Evolutionary conservation across 768 basidiomycete genomes (phyloP).

Genomic region (Chlorophyllum brunneum): DNA sequence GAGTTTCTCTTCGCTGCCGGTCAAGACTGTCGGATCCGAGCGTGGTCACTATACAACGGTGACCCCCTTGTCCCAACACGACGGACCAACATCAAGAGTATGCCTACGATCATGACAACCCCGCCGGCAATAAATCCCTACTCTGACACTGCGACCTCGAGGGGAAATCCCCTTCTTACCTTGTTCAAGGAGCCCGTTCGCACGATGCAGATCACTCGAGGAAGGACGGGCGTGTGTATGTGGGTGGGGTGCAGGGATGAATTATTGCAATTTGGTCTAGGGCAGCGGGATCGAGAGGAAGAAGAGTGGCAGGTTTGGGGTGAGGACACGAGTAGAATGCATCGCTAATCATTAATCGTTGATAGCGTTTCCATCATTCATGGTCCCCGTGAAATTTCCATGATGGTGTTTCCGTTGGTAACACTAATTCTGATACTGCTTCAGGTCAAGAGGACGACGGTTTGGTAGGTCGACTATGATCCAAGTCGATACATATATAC

Average conservation of each 20-base stretch:
- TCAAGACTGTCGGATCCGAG: constrained; percentile 57
- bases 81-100: constrained; percentile 6
- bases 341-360: too few species aligned
- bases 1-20: constrained; percentile 68
- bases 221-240: constrained; percentile 36
- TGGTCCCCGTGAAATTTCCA: too few species aligned
- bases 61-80: constrained; percentile 29
- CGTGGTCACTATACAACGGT: constrained; percentile 66
- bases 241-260: constrained; percentile 48
- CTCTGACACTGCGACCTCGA: not conserved
- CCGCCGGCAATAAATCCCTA: not conserved
- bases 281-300: constrained; percentile 24
- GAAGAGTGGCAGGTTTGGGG: not conserved
- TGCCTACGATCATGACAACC: not conserved
- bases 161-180: constrained; percentile 27
- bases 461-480: too few species aligned
- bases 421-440: too few species aligned
- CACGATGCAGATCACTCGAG: constrained; percentile 48
- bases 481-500: too few species aligned
- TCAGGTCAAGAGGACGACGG: too few species aligned
- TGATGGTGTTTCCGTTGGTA: too few species aligned
- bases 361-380: too few species aligned
- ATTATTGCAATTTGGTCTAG: constrained; percentile 47
- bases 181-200: constrained; percentile 35
- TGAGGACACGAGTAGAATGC: too few species aligned